Evolutionary conservation across 208 protist genomes (phyloP).

Genomic region (Acanthamoeba castellanii): DNA sequence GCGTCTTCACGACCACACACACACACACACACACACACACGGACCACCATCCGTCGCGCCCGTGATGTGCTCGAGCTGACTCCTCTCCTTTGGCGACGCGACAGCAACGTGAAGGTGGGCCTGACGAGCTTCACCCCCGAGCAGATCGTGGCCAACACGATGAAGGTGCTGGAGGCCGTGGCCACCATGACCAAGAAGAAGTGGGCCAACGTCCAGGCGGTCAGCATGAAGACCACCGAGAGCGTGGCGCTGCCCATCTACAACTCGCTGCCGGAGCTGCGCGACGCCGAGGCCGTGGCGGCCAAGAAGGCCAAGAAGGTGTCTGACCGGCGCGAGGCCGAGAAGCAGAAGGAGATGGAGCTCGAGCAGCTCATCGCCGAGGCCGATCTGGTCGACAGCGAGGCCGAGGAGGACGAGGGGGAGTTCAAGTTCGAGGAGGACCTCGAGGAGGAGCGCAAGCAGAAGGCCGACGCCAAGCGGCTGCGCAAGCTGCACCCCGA

Average conservation of each 20-base stretch:
- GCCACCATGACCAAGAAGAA: constrained; percentile 71
- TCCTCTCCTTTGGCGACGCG: no score
- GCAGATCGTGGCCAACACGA: constrained; percentile 77
- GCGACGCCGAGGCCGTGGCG: background rate
- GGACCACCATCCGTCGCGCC: no score
- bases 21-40: no score
- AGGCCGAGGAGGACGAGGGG: background rate
- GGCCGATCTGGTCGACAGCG: background rate
- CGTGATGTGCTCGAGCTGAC: no score
- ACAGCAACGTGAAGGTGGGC: constrained; percentile 10
- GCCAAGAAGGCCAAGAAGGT: background rate
- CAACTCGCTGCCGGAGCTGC: constrained; percentile 34
- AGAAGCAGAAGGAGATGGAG: constrained; percentile 8
- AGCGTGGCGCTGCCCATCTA: constrained; percentile 84
- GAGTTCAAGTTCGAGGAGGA: background rate
- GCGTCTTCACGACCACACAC: no score
- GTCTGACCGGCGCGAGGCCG: background rate
- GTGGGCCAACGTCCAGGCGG: constrained; percentile 77
- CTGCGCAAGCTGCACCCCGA: background rate
- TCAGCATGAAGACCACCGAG: constrained; percentile 82
- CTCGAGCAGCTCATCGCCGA: constrained; percentile 12
- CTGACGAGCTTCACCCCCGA: background rate
- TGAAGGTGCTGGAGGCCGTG: constrained; percentile 61
- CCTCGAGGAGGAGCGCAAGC: background rate
- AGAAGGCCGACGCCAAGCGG: constrained; percentile 22